Percentiles rank a stretch among this genome's conserved stretches.
These are phyloP conservation scores for Dittrichia graveolens DNA, from an alignment of 129 eudicot species.

Conservation along the genomic window DNA sequence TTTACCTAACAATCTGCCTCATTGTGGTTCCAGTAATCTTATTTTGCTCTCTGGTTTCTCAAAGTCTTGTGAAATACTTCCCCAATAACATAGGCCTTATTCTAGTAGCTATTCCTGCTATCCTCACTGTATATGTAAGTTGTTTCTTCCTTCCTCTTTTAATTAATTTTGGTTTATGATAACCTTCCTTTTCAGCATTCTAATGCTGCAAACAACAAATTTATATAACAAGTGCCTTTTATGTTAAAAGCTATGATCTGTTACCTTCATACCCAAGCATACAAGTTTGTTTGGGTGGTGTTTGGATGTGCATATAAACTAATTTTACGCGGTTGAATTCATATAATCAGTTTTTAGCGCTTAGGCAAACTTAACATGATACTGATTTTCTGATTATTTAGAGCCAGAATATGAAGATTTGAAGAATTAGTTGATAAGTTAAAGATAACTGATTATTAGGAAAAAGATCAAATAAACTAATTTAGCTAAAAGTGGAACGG, in stretches of 20 bases:
- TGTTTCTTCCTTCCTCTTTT: neutral
- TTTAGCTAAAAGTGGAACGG: neutral
- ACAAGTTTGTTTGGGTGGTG: neutral
- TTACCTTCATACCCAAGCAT: too few relatives aligned
- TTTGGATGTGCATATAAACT: neutral
- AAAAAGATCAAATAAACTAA: neutral
- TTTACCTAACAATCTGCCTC: conserved; percentile 46
- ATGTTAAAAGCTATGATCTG: neutral
- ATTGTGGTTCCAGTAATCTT: conserved; percentile 53
- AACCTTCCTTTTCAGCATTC: neutral
- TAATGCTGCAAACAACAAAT: neutral
- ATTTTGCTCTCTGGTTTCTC: conserved; percentile 56
- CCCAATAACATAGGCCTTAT: conserved; percentile 37
- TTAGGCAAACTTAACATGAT: too few relatives aligned
- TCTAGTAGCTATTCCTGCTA: conserved; percentile 39
- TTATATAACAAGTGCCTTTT: neutral
- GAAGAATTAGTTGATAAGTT: too few relatives aligned
- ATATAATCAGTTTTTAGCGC: too few relatives aligned
- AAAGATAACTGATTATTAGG: too few relatives aligned
- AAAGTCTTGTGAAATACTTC: conserved; percentile 43
- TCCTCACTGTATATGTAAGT: conserved; percentile 53
- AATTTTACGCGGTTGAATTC: too few relatives aligned
- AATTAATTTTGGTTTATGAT: neutral
- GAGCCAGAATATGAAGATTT: too few relatives aligned
- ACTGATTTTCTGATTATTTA: too few relatives aligned